phyloP scores from a whole-genome alignment of 495 filamentous ascomycete species.

The Annulohypoxylon bovei region DNA sequence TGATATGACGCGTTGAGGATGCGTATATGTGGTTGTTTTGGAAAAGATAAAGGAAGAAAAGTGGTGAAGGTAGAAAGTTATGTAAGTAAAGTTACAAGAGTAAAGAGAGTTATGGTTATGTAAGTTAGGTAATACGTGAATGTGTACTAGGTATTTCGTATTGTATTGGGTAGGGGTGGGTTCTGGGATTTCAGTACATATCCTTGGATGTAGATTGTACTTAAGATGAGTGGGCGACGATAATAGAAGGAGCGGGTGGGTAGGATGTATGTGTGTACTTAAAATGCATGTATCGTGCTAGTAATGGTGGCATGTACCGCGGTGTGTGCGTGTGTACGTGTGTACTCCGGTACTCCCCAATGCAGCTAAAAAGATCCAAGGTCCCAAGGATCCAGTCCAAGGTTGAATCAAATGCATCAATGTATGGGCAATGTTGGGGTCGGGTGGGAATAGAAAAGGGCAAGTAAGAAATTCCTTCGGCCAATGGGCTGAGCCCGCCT shows the following conservation, averaged over 20 bases:
- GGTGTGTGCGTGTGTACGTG: too few species aligned
- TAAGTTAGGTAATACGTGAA: background rate
- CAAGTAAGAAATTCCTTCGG: slow-evolving; percentile 26
- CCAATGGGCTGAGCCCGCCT: slow-evolving; percentile 31
- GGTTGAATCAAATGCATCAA: slow-evolving; percentile 2
- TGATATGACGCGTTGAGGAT: slow-evolving; percentile 28
- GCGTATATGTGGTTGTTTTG: slow-evolving; percentile 24
- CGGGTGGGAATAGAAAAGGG: slow-evolving; percentile 26
- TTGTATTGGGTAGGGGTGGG: background rate
- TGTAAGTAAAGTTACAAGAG: slow-evolving; percentile 15
- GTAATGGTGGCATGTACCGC: background rate
- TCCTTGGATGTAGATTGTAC: background rate
- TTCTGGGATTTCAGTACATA: background rate
- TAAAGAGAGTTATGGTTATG: slow-evolving; percentile 7
- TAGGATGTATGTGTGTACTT: background rate
- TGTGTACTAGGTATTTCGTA: background rate
- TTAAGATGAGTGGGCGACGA: background rate
- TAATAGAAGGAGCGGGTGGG: background rate
- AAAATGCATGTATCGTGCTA: background rate
- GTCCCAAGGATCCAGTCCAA: background rate
- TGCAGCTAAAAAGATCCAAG: background rate
- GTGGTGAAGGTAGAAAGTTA: slow-evolving; percentile 4
- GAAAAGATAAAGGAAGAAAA: slow-evolving; percentile 4
- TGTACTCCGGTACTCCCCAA: background rate
- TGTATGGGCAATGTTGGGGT: slow-evolving; percentile 12